Evolutionary conservation across 148 eudicot species (phyloP).

Genomic region (Camellia lanceoleosa): DNA sequence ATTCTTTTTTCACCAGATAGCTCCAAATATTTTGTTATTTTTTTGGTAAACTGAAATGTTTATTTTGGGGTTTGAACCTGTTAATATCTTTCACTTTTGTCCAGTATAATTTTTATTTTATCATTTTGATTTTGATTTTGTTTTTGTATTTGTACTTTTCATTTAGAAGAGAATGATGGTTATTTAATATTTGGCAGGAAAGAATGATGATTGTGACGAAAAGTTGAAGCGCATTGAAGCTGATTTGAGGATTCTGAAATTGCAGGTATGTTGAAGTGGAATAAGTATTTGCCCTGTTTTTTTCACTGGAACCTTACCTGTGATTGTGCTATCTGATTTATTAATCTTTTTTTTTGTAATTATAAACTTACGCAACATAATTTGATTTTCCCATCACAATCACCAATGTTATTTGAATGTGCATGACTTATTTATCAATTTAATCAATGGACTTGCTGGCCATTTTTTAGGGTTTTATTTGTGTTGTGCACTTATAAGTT

Average conservation of each 20-base stretch:
- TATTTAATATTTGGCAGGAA: conserved; percentile 43
- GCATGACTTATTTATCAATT: background rate
- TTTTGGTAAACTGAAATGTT: background rate
- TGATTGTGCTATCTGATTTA: background rate
- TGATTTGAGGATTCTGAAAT: conserved; percentile 70
- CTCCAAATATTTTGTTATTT: background rate
- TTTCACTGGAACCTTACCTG: conserved; percentile 2
- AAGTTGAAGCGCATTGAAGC: conserved; percentile 77
- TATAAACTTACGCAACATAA: background rate
- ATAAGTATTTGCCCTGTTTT: background rate
- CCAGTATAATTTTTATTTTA: background rate
- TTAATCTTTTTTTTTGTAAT: background rate
- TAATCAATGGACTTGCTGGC: background rate
- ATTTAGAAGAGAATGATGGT: conserved; percentile 4
- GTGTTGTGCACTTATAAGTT: background rate
- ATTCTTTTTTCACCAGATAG: background rate
- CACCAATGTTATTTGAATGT: background rate
- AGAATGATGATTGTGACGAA: conserved; percentile 39
- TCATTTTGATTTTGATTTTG: background rate
- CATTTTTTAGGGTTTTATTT: background rate
- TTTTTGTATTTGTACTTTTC: background rate
- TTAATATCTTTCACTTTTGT: background rate
- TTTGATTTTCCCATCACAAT: background rate
- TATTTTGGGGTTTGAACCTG: conserved; percentile 2
- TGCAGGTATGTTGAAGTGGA: conserved; percentile 53